Base-by-base conservation (phyloP, 768 basidiomycete genomes). In the Ramaria rubella region DNA sequence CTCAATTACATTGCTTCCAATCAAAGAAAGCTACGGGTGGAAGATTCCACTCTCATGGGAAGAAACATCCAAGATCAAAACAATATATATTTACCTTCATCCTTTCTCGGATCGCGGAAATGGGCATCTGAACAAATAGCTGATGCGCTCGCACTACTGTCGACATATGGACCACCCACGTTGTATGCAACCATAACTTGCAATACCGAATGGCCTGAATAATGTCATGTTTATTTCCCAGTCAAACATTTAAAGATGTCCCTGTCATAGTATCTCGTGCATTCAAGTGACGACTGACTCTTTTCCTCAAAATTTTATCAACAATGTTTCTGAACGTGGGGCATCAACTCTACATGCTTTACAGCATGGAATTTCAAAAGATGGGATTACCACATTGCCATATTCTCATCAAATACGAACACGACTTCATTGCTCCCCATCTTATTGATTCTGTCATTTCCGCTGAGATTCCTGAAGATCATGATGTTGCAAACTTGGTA, bases 301-400 rank as follows among this genome's bases (percentile, higher is more conserved):
- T 6, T 66, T 0, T n/a, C n/a, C n/a, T n/a, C 65, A n/a, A n/a
- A n/a, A n/a, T n/a, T n/a, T n/a, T n/a, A n/a, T n/a, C n/a, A n/a
- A n/a, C n/a, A n/a, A n/a, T n/a, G n/a, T n/a, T n/a, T n/a, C n/a
- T n/a, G n/a, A n/a, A n/a, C n/a, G n/a, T n/a, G n/a, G n/a, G n/a
- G n/a, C n/a, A n/a, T n/a, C n/a, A n/a, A n/a, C n/a, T n/a, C n/a
- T n/a, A n/a, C n/a, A n/a, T n/a, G n/a, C n/a, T n/a, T n/a, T n/a
- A n/a, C n/a, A n/a, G n/a, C n/a, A n/a, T n/a, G n/a, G n/a, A n/a
- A n/a, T n/a, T n/a, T n/a, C n/a, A n/a, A n/a, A n/a, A n/a, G n/a
- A n/a, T n/a, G 69, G 73, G 76, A 0, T 60, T 76, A 0, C 75
- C 75, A 0, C 75, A 77, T 60, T 67, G 68, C 0, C 75, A 77